A percentile compares a stretch with the other conserved stretches of the same genome.
Evolutionary conservation across 257 asterid genomes (phyloP).

Genomic region (Henckelia pumila): DNA sequence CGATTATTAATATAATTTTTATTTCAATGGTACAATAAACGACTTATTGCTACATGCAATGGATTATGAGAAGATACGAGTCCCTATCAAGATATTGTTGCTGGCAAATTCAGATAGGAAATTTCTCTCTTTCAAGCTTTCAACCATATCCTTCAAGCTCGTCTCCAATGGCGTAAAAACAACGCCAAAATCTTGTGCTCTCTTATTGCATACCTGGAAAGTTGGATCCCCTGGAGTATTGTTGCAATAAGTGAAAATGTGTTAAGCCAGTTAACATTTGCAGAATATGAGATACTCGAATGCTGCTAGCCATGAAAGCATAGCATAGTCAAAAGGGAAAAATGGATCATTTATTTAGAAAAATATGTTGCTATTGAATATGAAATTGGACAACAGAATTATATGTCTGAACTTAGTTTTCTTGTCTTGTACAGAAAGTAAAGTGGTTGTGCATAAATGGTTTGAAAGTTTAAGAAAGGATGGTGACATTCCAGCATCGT

Average conservation of each 20-base stretch:
- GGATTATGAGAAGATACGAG: background rate
- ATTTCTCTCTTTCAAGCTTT: constrained; percentile 30
- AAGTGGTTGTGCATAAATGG: background rate
- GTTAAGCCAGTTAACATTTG: background rate
- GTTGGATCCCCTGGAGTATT: constrained; percentile 14
- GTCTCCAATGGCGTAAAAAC: constrained; percentile 31
- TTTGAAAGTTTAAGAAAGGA: no score
- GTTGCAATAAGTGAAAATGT: background rate
- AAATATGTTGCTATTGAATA: background rate
- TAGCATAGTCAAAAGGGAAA: background rate
- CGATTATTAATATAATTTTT: no score
- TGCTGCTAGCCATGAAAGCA: background rate
- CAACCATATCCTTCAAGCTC: constrained; percentile 33
- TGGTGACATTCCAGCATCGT: no score
- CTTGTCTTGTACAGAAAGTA: background rate
- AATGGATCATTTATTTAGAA: background rate
- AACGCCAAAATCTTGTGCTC: constrained; percentile 33
- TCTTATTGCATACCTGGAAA: constrained; percentile 33
- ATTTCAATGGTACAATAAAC: no score
- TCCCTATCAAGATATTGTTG: background rate
- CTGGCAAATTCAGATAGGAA: constrained; percentile 3
- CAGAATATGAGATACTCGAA: background rate
- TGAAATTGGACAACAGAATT: background rate
- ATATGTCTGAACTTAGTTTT: background rate
- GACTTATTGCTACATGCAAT: no score